Base-by-base conservation (phyloP, 2,329 filamentous ascomycete genomes). In the Diplodia seriata region DNA sequence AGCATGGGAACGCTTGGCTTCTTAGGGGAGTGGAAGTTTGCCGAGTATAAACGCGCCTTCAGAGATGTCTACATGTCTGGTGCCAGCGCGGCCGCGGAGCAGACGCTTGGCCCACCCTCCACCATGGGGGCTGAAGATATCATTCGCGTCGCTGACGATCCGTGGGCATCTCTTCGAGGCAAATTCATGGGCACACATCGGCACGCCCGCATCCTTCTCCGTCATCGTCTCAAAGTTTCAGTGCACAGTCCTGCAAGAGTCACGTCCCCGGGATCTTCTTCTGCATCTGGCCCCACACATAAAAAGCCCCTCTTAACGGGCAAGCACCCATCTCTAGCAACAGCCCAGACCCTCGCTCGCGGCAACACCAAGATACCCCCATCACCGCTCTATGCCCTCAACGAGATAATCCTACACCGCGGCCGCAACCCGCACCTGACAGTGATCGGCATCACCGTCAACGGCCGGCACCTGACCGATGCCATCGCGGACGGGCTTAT, bases 1-100 rank as follows among this genome's bases (percentile, higher is more conserved):
- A 97, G 93, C 76, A 97, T 99, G 92, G 95, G 95, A 6, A 96
- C 94, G 0, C 83, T 99, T 0, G 95, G 95, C 0, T 99, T 99
- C 72, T 82, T 99, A 8, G 94, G 94, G 18, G 94, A 98, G 79
- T 99, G 94, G 94, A 96, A 95, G 74, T 98, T 98, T 76, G 85
- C 85, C 7, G 94, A 98, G 74, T 92, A 96, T 81, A 97, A 97
- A 80, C 87, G 92, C 59, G 95, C 95, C 0, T 97, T 96, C 82
- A 85, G 93, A 59, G 92, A 97, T 76, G 92, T 95, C 65, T 97
- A 96, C 81, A 96, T 97, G 91, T 90, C 88, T 50, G 89, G 89
- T 3, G 86, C 88, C 3, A 79, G 80, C 29, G 81, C 80, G 36
- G 81, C 84, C 14, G 82, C 55, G 15, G 56, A 63, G 38, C 57